Evolutionary conservation across 2,329 filamentous ascomycete genomes (phyloP), one percentile per base, ranked within the genome.

Genomic region (Piedraia hortae): DNA sequence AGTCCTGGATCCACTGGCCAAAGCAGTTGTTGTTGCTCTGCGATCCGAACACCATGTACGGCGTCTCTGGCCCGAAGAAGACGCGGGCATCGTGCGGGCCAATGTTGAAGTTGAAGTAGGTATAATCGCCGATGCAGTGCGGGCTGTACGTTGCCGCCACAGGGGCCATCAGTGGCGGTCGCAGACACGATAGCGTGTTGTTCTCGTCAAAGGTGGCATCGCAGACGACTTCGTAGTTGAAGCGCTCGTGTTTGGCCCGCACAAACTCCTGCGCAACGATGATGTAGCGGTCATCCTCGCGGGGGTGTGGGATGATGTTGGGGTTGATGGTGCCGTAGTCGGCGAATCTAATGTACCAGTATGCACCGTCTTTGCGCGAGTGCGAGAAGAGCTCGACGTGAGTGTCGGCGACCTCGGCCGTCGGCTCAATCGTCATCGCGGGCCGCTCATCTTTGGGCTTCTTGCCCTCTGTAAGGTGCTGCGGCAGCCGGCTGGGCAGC

Each of bases 11-110:
- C 43, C 53, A 65, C 32, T 57, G 51, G 1, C 60, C 59, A 27
- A 64, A 59, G 35, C 61, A 66, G 2, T 52, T 55, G 28, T 50
- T 46, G 0, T 32, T 26, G 0, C 58, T 61, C 29, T 62, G 61
- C 5, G 57, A 60, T 2, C 60, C 60, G 25, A 54, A 67, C 4
- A 59, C 38, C 1, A 51, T 44, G 24, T 54, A 58, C 0, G 59
- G 55, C 2, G 31, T 39, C 0, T 47, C 35, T 0, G 59, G 60
- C 0, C 56, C 59, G 26, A 53, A 54, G 31, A 65, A 60, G 6
- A 61, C 52, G 4, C 61, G 48, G 1, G 58, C 59, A 32, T 66
- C 62, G 30, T 60, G 59, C 0, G 61, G 59, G 0, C 62, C 62
- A 10, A 51, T 34, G 27, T 48, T 55, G 24, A 51, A 30, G 25